Evolutionary conservation across 1,139 yeast species (phyloP).

Genomic region (Taphrina sp.): DNA sequence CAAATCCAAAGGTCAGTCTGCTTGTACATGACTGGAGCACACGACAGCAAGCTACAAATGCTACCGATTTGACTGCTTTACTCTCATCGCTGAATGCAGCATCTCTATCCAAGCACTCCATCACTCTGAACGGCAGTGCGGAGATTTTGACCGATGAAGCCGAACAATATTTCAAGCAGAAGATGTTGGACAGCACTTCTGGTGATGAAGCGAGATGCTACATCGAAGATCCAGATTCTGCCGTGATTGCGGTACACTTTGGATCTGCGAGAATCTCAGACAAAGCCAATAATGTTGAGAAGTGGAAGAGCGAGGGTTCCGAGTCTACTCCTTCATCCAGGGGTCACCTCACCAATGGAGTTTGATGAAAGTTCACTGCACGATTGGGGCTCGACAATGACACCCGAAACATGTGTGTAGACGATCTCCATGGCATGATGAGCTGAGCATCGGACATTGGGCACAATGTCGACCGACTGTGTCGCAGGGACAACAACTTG

Average conservation of each 20-base stretch:
- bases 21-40: slow-evolving; percentile 86
- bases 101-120: slow-evolving; percentile 73
- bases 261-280: slow-evolving; percentile 31
- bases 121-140: slow-evolving; percentile 73
- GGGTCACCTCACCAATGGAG: too few relatives aligned
- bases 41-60: slow-evolving; percentile 48
- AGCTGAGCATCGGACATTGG: too few relatives aligned
- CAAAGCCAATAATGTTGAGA: slow-evolving; percentile 28
- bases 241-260: slow-evolving; percentile 28
- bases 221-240: slow-evolving; percentile 31
- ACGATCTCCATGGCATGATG: too few relatives aligned
- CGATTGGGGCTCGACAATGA: too few relatives aligned
- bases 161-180: slow-evolving; percentile 57
- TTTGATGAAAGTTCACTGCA: too few relatives aligned
- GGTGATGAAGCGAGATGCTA: slow-evolving; percentile 59
- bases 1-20: slow-evolving; percentile 72
- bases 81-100: slow-evolving; percentile 71
- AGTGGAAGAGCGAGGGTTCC: slow-evolving; percentile 29
- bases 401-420: too few relatives aligned
- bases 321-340: slow-evolving; percentile 14
- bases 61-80: slow-evolving; percentile 53
- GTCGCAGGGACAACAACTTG: too few relatives aligned
- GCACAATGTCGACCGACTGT: too few relatives aligned
- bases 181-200: slow-evolving; percentile 57
- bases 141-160: slow-evolving; percentile 51